phyloP scores from a whole-genome alignment of 2,329 filamentous ascomycete genomes.

The Botrytis tulipae region DNA sequence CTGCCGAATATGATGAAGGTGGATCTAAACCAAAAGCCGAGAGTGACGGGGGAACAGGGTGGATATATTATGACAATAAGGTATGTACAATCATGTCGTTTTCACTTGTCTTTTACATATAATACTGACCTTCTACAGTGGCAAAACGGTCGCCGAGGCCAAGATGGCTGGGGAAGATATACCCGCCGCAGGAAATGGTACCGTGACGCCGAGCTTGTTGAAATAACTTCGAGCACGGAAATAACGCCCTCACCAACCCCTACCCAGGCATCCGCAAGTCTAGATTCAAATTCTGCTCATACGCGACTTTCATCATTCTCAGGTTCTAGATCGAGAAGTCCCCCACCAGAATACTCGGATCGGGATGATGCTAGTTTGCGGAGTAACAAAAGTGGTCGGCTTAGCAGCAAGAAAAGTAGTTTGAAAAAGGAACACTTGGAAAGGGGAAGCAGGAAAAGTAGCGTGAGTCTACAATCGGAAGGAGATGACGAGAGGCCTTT shows the following conservation, averaged over 20 bases:
- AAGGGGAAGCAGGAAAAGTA: constrained; percentile 25
- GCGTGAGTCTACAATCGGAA: constrained; percentile 27
- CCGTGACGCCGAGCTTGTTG: constrained; percentile 91
- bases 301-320: constrained; percentile 16
- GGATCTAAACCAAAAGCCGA: constrained; percentile 42
- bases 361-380: constrained; percentile 27
- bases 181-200: constrained; percentile 94
- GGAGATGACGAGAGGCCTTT: constrained; percentile 50
- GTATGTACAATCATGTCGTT: constrained; percentile 45
- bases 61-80: constrained; percentile 99
- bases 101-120: neutral
- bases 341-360: constrained; percentile 24
- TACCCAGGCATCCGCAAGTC: constrained; percentile 29
- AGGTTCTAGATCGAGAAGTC: constrained; percentile 19
- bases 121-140: constrained; percentile 55
- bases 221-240: constrained; percentile 52
- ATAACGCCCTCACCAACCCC: constrained; percentile 45
- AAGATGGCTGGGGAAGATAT: constrained; percentile 92
- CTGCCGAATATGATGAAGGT: constrained; percentile 51
- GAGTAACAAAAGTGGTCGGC: constrained; percentile 24
- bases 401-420: constrained; percentile 26
- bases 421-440: constrained; percentile 29
- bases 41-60: constrained; percentile 62
- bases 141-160: constrained; percentile 79
- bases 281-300: constrained; percentile 12